Evolutionary conservation across 768 basidiomycete genomes (phyloP), one percentile per base, ranked within the genome.

Genomic region (Tephrocybe sp.): DNA sequence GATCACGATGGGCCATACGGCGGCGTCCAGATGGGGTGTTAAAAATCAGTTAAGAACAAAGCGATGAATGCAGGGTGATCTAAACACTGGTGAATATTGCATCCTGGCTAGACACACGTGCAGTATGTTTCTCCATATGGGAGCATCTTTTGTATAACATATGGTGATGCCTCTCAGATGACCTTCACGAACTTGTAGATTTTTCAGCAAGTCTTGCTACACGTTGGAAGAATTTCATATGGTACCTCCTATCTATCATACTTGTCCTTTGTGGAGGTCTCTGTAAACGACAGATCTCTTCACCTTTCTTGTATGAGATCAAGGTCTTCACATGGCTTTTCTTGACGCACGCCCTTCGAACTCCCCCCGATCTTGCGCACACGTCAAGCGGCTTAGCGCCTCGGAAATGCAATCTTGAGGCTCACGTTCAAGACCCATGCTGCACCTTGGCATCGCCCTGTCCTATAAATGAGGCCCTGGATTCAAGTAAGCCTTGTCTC

Each of bases 1-100:
- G 68, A 86, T 51, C 86, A 87, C 55, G 61, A 69, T 48, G 84
- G 81, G 59, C 68, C 69, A 39, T 70, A 68, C 40, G 65, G 68
- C 45, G 63, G 64, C 18, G 60, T 68, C 14, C 48, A 14, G 14
- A 67, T 66, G 66, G 66, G 61, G 9, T 63, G 67, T 37, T 63
- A 42, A n/a, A 34, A 21, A 28, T 30, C n/a, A 12, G 7, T 30
- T 30, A 12, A 10, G 34, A n/a, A n/a, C n/a, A n/a, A n/a, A n/a
- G 23, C 45, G 17, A 33, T 33, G 10, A 14, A 14, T 30, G 18
- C 32, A 14, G 45, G 23, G 3, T 24, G 14, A 8, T 36, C 15
- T n/a, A 10, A 8, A 12, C 34, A 15, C 15, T 15, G 4, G 4
- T 36, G 4, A 10, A 14, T 8, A 7, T n/a, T 36, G 34, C 4